Evolutionary conservation across 148 eudicot species (phyloP), one percentile per base, ranked within the genome.

Genomic region (Vaccinium vitisidaea): DNA sequence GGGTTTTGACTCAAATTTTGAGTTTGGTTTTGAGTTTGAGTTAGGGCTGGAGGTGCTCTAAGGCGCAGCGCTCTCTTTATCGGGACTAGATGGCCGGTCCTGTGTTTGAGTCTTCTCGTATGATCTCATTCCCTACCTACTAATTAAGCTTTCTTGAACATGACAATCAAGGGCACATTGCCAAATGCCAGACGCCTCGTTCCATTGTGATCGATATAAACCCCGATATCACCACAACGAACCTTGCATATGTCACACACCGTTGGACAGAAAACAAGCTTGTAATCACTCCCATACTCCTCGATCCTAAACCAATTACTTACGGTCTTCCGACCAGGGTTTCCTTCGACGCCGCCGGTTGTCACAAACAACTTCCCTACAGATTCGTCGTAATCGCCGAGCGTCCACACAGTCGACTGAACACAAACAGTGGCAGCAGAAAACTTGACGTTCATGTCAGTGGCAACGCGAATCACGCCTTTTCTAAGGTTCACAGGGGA

Each of bases 241-340:
- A 91, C 86, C 53, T 83, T 90, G 90, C 95, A 93, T 69, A 18
- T 74, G 8, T 84, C 11, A 43, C 95, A 93, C 50, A 93, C 95
- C n/a, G 81, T 84, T 1, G 95, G 95, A 77, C 93, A 93, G 81
- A 74, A 91, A 36, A 89, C 84, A 3, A 93, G 88, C 90, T 91
- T 89, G 80, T 93, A 90, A 32, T 87, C 88, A 21, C 50, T 80
- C 1, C 61, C 91, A 32, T 13, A 83, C 67, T 86, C 83, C 75
- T 88, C 93, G 4, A 93, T 87, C 91, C 84, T 93, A 82, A 93
- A 93, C 92, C 91, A 91, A 59, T 86, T 89, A 76, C 90, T 88
- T 2, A 86, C 1, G 8, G 93, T 91, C 30, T 73, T 53, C 2
- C 27, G 15, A 5, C 91, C 91, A 5, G 90, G 93, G 52, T 86